These are phyloP conservation scores for Allomyces javanicus DNA, from an alignment of 192 early-diverging fungal species.

Conservation along the genomic window DNA sequence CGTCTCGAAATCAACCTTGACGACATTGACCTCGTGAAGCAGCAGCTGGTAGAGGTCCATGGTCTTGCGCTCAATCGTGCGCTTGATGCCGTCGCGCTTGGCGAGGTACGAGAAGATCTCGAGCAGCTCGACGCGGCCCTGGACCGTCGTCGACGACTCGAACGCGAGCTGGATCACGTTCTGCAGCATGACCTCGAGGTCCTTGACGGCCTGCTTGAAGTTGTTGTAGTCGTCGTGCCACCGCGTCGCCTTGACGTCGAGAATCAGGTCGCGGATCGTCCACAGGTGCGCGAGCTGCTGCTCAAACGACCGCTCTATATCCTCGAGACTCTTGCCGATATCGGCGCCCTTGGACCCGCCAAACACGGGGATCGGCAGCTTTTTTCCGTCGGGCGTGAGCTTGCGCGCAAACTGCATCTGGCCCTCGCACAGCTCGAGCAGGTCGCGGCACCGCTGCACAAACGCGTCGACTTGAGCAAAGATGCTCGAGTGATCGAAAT, in stretches of 20 bases:
- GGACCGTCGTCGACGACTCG: conserved; percentile 31
- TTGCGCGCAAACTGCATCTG: conserved; percentile 47
- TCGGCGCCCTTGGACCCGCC: conserved; percentile 37
- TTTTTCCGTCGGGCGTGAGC: conserved; percentile 24
- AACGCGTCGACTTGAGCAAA: conserved; percentile 51
- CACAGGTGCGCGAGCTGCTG: conserved; percentile 25
- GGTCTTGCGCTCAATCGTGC: conserved; percentile 43
- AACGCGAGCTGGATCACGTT: conserved; percentile 39
- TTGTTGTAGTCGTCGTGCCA: conserved; percentile 49
- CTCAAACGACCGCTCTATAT: conserved; percentile 40
- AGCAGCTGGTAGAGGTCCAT: conserved; percentile 32
- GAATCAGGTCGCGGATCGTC: conserved; percentile 33
- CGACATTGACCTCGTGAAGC: conserved; percentile 30
- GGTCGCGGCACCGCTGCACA: conserved; percentile 36
- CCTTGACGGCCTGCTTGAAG: conserved; percentile 48
- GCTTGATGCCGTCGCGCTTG: conserved; percentile 43
- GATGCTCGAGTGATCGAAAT: conserved; percentile 43
- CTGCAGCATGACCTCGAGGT: conserved; percentile 46
- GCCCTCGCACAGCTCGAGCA: conserved; percentile 35
- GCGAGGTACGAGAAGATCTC: conserved; percentile 41
- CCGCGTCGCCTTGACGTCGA: conserved; percentile 40
- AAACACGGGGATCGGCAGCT: conserved; percentile 36
- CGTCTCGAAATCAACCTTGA: conserved; percentile 39
- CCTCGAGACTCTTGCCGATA: conserved; percentile 32
- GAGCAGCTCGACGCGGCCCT: conserved; percentile 31